Conservation (phyloP, 192 early-diverging fungal genomes). For the Rhizophagus sp. region DNA sequence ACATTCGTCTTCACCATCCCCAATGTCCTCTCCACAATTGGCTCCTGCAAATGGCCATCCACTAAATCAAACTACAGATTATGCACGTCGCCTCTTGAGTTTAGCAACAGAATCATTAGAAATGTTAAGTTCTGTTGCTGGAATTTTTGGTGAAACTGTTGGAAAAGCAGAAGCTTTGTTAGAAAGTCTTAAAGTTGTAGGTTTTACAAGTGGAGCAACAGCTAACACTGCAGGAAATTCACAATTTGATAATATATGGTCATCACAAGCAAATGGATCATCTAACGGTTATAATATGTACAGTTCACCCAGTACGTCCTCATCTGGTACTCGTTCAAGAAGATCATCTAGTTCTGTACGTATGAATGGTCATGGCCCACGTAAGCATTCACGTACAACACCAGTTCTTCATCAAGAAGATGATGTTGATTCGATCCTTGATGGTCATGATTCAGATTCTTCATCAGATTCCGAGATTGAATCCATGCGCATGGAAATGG, state of each 20-base stretch:
- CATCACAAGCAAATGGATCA: not conserved
- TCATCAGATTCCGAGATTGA: slow-evolving; percentile 21
- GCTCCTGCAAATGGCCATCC: slow-evolving; percentile 37
- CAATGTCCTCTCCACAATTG: slow-evolving; percentile 43
- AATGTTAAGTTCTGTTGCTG: slow-evolving; percentile 65
- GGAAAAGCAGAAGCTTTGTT: slow-evolving; percentile 66
- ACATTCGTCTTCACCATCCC: slow-evolving; percentile 40
- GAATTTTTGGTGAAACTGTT: slow-evolving; percentile 70
- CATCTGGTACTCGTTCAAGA: not conserved
- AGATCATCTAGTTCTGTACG: slow-evolving; percentile 1
- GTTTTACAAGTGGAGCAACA: slow-evolving; percentile 24
- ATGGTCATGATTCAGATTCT: slow-evolving; percentile 15
- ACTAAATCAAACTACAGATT: slow-evolving; percentile 45
- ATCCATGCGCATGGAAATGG: slow-evolving; percentile 20
- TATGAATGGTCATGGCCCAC: not conserved
- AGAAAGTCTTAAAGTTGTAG: slow-evolving; percentile 46
- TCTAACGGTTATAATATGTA: not conserved
- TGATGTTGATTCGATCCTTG: not conserved
- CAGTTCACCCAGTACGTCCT: not conserved
- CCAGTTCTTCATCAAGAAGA: not conserved
- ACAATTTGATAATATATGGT: slow-evolving; percentile 11
- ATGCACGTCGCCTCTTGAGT: slow-evolving; percentile 63
- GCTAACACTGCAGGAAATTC: not conserved
- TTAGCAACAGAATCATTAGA: slow-evolving; percentile 70
- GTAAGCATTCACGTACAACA: not conserved